A percentile compares a stretch with the other conserved stretches of the same genome.
Conservation (phyloP, 805 yeast species). For the Starmerella sirachaensis region DNA sequence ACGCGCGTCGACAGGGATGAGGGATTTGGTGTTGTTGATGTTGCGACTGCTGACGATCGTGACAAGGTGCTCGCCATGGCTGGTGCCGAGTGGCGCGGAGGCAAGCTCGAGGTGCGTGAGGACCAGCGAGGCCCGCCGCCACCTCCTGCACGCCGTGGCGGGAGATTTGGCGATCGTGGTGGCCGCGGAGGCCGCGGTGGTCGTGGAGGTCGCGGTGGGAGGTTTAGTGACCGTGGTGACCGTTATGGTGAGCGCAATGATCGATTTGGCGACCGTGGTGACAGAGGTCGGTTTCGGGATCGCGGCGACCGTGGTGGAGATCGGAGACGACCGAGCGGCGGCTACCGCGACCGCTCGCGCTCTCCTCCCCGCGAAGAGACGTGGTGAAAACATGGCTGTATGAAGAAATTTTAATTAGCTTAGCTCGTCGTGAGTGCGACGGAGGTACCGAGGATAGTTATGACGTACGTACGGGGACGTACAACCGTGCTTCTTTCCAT, state of each 20-base stretch:
- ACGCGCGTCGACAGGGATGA: conserved; percentile 32
- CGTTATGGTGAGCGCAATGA: conserved; percentile 18
- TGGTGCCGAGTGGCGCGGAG: conserved; percentile 60
- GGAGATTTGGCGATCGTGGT: conserved; percentile 27
- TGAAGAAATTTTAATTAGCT: background rate
- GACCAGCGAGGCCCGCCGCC: conserved; percentile 39
- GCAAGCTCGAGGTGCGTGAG: conserved; percentile 55
- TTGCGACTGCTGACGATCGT: conserved; percentile 85
- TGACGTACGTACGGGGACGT: background rate
- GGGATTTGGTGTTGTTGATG: conserved; percentile 57
- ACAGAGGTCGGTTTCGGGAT: conserved; percentile 8
- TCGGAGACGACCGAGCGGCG: conserved; percentile 19
- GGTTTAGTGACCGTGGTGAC: conserved; percentile 21
- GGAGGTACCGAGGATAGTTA: background rate
- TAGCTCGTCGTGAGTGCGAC: background rate
- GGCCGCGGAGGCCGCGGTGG: conserved; percentile 38
- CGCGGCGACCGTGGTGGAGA: conserved; percentile 20
- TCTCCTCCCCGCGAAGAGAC: conserved; percentile 22
- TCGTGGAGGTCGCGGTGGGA: conserved; percentile 36
- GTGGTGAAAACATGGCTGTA: conserved; percentile 11
- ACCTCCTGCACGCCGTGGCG: conserved; percentile 32
- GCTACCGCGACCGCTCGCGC: conserved; percentile 19
- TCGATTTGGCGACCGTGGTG: conserved; percentile 17
- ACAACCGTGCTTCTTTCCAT: background rate
- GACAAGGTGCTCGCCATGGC: conserved; percentile 75